These are phyloP conservation scores for Alectoria sarmentosa DNA, from an alignment of 495 filamentous ascomycete species.

Conservation along the genomic window DNA sequence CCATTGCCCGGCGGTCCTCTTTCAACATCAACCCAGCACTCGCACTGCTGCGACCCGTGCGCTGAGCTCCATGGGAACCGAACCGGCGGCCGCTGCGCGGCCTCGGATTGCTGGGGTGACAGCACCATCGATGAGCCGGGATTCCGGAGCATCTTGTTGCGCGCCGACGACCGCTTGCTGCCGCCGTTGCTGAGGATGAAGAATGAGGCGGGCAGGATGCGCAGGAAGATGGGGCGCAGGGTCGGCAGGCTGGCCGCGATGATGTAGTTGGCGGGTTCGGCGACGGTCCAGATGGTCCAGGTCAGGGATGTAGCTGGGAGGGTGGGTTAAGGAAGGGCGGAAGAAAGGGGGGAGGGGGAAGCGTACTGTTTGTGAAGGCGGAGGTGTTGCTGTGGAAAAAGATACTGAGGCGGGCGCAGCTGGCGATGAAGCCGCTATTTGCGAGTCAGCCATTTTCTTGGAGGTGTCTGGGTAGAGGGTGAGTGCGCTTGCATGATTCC, in stretches of 20 bases:
- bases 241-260: constrained; percentile 43
- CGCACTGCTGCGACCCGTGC: neutral
- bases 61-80: too few species aligned
- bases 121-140: neutral
- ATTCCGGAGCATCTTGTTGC: neutral
- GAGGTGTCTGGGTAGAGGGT: too few species aligned
- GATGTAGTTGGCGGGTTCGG: constrained; percentile 40
- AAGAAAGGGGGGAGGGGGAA: neutral
- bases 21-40: neutral
- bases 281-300: constrained; percentile 37
- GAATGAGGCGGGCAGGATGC: constrained; percentile 12
- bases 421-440: constrained; percentile 33
- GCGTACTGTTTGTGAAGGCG: constrained; percentile 17
- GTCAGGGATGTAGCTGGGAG: constrained; percentile 25
- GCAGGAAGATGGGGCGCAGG: constrained; percentile 33
- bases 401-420: constrained; percentile 31
- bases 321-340: neutral
- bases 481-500: constrained; percentile 35
- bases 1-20: neutral
- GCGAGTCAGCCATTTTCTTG: neutral
- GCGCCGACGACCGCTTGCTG: neutral
- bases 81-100: too few species aligned
- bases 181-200: constrained; percentile 10
- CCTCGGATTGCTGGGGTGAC: too few species aligned
- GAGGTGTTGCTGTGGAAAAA: constrained; percentile 25